Evolutionary conservation across 805 yeast genomes (phyloP).

Genomic region (Ogataea salicorniae): DNA sequence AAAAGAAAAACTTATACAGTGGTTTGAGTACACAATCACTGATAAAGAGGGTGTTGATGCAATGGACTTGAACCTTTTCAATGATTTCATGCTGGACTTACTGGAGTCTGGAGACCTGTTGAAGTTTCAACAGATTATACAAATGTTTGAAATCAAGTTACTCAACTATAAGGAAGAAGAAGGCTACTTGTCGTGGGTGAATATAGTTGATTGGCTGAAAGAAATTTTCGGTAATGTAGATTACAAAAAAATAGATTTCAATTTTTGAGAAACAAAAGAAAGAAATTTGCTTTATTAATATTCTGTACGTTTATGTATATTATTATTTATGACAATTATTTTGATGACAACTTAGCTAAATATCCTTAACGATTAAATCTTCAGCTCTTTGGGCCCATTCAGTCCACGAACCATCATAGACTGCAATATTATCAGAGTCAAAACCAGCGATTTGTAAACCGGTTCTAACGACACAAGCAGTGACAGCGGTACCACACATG

Average conservation of each 20-base stretch:
- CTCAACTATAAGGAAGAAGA: not conserved
- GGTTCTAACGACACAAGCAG: conserved; percentile 81
- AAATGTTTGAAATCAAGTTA: conserved; percentile 12
- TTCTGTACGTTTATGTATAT: not conserved
- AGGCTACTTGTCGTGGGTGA: conserved; percentile 20
- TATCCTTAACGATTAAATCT: conserved; percentile 44
- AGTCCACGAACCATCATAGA: conserved; percentile 87
- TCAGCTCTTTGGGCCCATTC: conserved; percentile 83
- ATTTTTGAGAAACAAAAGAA: conserved; percentile 2
- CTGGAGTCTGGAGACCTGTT: conserved; percentile 17
- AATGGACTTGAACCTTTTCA: conserved; percentile 23
- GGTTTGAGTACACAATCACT: conserved; percentile 23
- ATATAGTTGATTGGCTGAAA: conserved; percentile 13
- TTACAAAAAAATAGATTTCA: conserved; percentile 12
- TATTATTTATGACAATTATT: not conserved
- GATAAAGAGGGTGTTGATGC: conserved; percentile 19
- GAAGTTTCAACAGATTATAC: conserved; percentile 15
- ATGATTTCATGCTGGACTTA: conserved; percentile 24
- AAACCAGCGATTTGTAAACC: conserved; percentile 60
- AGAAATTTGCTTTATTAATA: not conserved
- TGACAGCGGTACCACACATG: conserved; percentile 95
- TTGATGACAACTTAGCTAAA: not conserved
- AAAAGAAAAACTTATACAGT: conserved; percentile 11
- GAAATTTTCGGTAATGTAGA: conserved; percentile 8
- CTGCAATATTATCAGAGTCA: conserved; percentile 40